Percentiles rank a stretch among this genome's conserved stretches.
Evolutionary conservation across 2,329 filamentous ascomycete species (phyloP).

Genomic region (Trichoderma citrinoviride): DNA sequence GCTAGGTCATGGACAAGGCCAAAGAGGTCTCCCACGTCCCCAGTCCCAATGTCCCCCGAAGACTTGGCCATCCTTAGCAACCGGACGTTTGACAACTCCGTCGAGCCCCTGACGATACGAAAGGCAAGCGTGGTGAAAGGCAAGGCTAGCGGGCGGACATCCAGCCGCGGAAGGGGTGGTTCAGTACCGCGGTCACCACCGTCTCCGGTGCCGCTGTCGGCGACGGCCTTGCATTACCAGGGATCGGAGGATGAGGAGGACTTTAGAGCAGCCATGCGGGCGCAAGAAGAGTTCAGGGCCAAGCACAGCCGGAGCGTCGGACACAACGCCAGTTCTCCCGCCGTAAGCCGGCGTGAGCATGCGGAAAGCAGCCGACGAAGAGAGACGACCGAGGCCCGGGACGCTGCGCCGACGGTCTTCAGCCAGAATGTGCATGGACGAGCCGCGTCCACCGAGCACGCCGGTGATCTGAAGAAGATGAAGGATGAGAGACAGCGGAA

Average conservation of each 20-base stretch:
- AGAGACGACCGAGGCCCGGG: slow-evolving; percentile 33
- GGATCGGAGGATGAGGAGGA: slow-evolving; percentile 66
- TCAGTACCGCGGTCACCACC: slow-evolving; percentile 69
- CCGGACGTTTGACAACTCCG: slow-evolving; percentile 31
- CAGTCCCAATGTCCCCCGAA: slow-evolving; percentile 90
- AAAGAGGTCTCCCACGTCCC: slow-evolving; percentile 87
- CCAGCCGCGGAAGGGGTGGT: slow-evolving; percentile 51
- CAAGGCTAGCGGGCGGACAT: slow-evolving; percentile 45
- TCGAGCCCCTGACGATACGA: slow-evolving; percentile 45
- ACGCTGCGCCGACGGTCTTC: slow-evolving; percentile 29
- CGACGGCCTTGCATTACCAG: slow-evolving; percentile 37
- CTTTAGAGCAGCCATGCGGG: slow-evolving; percentile 51
- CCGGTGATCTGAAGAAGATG: slow-evolving; percentile 53
- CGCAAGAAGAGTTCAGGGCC: slow-evolving; percentile 55
- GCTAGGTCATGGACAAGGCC: slow-evolving; percentile 67
- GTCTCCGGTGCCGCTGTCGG: slow-evolving; percentile 75
- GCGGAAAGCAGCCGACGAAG: slow-evolving; percentile 43
- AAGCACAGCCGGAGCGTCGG: slow-evolving; percentile 54
- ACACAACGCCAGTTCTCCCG: slow-evolving; percentile 40
- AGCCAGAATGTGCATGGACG: slow-evolving; percentile 27
- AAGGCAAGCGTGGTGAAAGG: slow-evolving; percentile 39
- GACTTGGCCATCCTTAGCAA: slow-evolving; percentile 66
- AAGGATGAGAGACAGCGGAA: slow-evolving; percentile 62
- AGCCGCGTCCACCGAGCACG: slow-evolving; percentile 46
- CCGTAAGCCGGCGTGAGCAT: slow-evolving; percentile 36